Conservation (phyloP, 202 grass and related monocot species). For the Hordeum pubiflorum region DNA sequence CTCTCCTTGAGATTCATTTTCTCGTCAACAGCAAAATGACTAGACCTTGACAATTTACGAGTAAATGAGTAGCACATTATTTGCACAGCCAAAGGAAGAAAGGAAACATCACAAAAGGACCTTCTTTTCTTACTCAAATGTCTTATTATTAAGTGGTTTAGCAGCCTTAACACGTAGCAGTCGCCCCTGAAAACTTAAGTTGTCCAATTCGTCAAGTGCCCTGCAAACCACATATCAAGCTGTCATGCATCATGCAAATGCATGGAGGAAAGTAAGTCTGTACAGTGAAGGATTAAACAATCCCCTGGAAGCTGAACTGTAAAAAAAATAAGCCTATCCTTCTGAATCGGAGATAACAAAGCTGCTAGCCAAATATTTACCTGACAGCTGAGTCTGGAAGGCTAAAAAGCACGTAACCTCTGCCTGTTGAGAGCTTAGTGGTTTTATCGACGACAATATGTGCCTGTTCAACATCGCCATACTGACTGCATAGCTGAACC, state of each 20-base stretch:
- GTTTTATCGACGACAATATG: constrained; percentile 82
- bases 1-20: constrained; percentile 76
- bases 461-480: constrained; percentile 72
- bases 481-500: constrained; percentile 55
- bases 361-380: constrained; percentile 31
- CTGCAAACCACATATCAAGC: constrained; percentile 29
- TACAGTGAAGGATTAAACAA: neutral
- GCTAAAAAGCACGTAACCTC: constrained; percentile 78
- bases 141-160: constrained; percentile 70
- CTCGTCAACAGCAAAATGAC: constrained; percentile 33
- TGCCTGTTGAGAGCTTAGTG: constrained; percentile 78
- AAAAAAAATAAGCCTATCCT: neutral
- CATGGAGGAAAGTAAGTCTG: neutral
- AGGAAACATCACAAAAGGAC: constrained; percentile 20
- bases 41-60: constrained; percentile 50
- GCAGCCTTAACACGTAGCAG: constrained; percentile 78
- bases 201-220: constrained; percentile 91
- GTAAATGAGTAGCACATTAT: constrained; percentile 15
- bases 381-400: constrained; percentile 83
- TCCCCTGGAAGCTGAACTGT: neutral
- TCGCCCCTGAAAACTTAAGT: constrained; percentile 92
- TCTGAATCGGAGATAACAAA: constrained; percentile 10
- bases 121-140: constrained; percentile 57
- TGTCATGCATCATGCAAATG: neutral
- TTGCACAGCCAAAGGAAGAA: neutral